Conservation (phyloP, 2,329 filamentous ascomycete species). For the Penicillium corylophilum region DNA sequence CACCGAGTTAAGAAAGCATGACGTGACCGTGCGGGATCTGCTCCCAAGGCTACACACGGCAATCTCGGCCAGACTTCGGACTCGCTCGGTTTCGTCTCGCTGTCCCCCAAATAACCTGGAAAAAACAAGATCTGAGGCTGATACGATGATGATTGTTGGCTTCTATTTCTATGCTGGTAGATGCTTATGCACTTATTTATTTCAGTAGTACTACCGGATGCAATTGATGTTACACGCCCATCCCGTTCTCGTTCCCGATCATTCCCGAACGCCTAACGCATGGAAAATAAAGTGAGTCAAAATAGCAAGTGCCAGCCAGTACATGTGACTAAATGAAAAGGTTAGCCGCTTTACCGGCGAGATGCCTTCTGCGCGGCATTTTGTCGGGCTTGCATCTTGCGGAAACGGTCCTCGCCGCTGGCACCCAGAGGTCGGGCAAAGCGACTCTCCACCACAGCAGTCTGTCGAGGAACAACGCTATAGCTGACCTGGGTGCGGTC, state of each 20-base stretch:
- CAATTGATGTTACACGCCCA: slow-evolving; percentile 16
- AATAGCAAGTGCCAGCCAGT: not conserved
- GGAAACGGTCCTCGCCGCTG: slow-evolving; percentile 50
- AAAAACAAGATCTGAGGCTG: not conserved
- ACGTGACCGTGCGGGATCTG: slow-evolving; percentile 28
- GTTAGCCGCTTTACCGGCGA: slow-evolving; percentile 30
- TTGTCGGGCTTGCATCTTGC: slow-evolving; percentile 50
- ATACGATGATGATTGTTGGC: not conserved
- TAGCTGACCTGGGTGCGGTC: slow-evolving; percentile 61
- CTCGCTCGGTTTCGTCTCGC: slow-evolving; percentile 7
- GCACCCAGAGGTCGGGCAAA: slow-evolving; percentile 48
- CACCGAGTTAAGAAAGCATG: slow-evolving; percentile 22
- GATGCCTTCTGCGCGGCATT: slow-evolving; percentile 42
- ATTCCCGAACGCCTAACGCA: slow-evolving; percentile 23
- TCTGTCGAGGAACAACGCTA: slow-evolving; percentile 62
- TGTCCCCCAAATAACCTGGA: not conserved
- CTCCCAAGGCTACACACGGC: slow-evolving; percentile 9
- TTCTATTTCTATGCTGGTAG: not conserved
- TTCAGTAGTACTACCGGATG: slow-evolving; percentile 13
- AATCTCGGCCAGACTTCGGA: slow-evolving; percentile 5
- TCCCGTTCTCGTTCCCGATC: slow-evolving; percentile 17
- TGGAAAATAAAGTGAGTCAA: slow-evolving; percentile 8
- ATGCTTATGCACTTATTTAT: slow-evolving; percentile 6
- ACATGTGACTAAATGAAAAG: slow-evolving; percentile 2
- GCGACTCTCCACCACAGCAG: slow-evolving; percentile 45